Percentiles rank a stretch among this genome's conserved stretches.
Evolutionary conservation across 768 basidiomycete genomes (phyloP).

Genomic region (Tylopilus balloui): DNA sequence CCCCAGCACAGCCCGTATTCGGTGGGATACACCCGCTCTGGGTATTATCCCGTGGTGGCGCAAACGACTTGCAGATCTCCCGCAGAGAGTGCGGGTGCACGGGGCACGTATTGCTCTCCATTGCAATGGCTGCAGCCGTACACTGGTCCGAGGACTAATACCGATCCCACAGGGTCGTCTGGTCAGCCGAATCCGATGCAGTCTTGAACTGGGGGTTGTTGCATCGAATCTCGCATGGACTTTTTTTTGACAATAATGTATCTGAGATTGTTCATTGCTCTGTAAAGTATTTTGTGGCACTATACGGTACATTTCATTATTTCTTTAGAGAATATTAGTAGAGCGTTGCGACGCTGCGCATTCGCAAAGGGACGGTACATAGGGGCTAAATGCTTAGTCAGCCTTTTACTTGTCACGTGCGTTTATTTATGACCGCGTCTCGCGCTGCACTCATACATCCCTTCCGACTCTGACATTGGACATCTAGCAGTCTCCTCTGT

Average conservation of each 20-base stretch:
- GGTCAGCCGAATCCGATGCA: slow-evolving; percentile 10
- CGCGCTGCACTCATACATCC: neutral
- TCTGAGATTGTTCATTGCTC: slow-evolving; percentile 1
- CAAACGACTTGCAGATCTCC: slow-evolving; percentile 12
- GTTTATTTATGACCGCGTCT: neutral
- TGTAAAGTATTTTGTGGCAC: slow-evolving; percentile 20
- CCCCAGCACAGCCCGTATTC: slow-evolving; percentile 22
- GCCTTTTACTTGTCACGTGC: neutral
- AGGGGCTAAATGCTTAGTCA: neutral
- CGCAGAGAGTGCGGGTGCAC: slow-evolving; percentile 15
- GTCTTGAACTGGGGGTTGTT: slow-evolving; percentile 5
- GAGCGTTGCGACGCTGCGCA: no score
- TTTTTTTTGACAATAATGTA: slow-evolving; percentile 8
- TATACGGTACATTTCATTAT: slow-evolving; percentile 11
- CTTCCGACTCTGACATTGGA: neutral
- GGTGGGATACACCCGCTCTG: slow-evolving; percentile 15
- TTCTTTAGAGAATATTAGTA: neutral
- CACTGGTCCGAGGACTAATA: slow-evolving; percentile 35
- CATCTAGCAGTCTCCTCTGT: neutral
- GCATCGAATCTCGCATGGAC: neutral
- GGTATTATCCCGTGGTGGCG: slow-evolving; percentile 22
- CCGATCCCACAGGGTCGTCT: slow-evolving; percentile 30
- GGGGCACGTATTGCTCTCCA: slow-evolving; percentile 23
- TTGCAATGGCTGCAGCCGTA: slow-evolving; percentile 37
- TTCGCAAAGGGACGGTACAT: neutral